Base-by-base conservation (phyloP, 805 yeast species). In the Isabelozyma rhagii region DNA sequence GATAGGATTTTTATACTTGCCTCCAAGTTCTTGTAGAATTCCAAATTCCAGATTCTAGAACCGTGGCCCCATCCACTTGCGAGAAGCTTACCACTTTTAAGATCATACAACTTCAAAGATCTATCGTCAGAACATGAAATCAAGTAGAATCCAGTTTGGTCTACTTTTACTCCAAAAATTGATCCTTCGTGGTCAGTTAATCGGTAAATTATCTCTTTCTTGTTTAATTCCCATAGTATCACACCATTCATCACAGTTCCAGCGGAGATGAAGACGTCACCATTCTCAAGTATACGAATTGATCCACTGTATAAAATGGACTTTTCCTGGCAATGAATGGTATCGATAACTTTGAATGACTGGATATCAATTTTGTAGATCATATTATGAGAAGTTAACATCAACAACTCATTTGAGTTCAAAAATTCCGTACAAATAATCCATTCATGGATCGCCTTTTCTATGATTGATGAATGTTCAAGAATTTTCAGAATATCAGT, bases 61-160 rank as follows among this genome's bases (percentile, higher is more conserved):
- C 87, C 85, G 63, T 94, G 99, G 11, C 98, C 99, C 97, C 97
- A 94, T 0, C 97, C 97, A 27, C 84, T 80, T 1, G 93, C 87
- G 39, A 87, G 56, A 34, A 83, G 67, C 9, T 68, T 57, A 0
- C 96, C 93, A 1, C 79, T 61, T 6, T 59, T 59, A 52, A 85
- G 69, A 57, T 82, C 82, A 85, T 91, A 91, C 5, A 93, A 63
- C 50, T 84, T 85, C 48, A 94, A 83, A 0, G 97, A 88, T 53
- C 99, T 77, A 62, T 93, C 99, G 66, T 94, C 98, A 0, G 98
- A 93, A 63, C 99, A 94, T 45, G 93, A 84, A 1, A 85, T 83
- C 7, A 89, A 68, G 49, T 69, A 75, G 43, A 70, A 63, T 5
- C 86, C 89, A 47, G 77, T 71, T 0, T 63, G 53, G 51, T 89